These are phyloP conservation scores for Entrophospora sp. DNA, from an alignment of 192 early-diverging fungal genomes.

Conservation along the genomic window DNA sequence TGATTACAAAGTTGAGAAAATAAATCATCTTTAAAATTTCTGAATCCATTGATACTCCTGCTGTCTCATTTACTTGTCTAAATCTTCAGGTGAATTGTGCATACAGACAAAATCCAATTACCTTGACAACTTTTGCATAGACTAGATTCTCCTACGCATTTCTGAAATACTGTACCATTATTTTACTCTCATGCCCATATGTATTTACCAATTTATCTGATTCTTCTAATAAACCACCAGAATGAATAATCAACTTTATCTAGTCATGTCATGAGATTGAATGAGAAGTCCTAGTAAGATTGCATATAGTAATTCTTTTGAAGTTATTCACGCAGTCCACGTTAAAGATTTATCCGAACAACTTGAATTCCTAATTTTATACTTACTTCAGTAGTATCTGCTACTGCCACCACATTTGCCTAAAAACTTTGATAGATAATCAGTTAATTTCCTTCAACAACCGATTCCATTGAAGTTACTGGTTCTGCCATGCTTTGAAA, in stretches of 20 bases:
- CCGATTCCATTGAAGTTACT: slow-evolving; percentile 84
- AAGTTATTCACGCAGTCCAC: slow-evolving; percentile 93
- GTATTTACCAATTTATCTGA: slow-evolving; percentile 99
- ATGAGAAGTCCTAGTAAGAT: slow-evolving; percentile 99
- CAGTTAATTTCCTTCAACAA: slow-evolving; percentile 93
- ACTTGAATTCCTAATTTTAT: slow-evolving; percentile 71
- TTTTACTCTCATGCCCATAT: slow-evolving; percentile 59
- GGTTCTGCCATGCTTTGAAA: slow-evolving; percentile 99
- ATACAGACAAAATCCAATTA: slow-evolving; percentile 5
- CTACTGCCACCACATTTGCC: slow-evolving; percentile 73
- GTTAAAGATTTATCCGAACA: slow-evolving; percentile 78
- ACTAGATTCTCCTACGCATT: slow-evolving; percentile 96
- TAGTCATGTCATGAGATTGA: slow-evolving; percentile 97
- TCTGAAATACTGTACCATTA: no score
- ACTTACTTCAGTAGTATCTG: slow-evolving; percentile 78
- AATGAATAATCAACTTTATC: slow-evolving; percentile 99
- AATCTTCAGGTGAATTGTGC: slow-evolving; percentile 66
- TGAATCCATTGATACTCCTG: slow-evolving; percentile 98
- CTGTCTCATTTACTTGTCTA: slow-evolving; percentile 89
- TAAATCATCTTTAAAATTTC: slow-evolving; percentile 95
- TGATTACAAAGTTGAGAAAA: slow-evolving; percentile 90
- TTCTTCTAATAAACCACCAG: slow-evolving; percentile 93
- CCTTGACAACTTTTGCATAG: slow-evolving; percentile 61
- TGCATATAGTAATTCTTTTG: slow-evolving; percentile 80
- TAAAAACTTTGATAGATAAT: slow-evolving; percentile 93